Percentiles rank a stretch among this genome's conserved stretches.
Conservation (phyloP, 106 monocot species). For the Dendrobium catenatum region DNA sequence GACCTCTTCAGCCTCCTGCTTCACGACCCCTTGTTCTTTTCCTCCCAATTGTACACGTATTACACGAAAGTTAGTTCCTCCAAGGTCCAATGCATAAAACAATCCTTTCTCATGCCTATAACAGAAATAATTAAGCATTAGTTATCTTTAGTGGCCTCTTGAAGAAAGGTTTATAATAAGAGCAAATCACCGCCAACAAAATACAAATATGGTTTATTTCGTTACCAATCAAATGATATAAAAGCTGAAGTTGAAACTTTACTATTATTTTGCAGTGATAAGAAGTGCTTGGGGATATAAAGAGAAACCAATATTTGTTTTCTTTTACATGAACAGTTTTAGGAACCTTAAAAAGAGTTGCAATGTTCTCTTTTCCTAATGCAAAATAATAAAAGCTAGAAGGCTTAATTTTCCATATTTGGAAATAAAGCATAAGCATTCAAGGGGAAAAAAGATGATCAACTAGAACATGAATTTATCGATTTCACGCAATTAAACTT, state of each 20-base stretch:
- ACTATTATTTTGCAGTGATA: neutral
- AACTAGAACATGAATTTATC: neutral
- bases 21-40: conserved; percentile 15
- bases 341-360: neutral
- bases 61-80: conserved; percentile 26
- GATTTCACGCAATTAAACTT: neutral
- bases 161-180: neutral
- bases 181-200: neutral
- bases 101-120: conserved; percentile 26
- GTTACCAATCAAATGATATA: neutral
- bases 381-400: neutral
- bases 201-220: neutral
- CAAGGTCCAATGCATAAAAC: conserved; percentile 38
- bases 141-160: neutral
- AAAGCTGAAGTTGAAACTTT: neutral
- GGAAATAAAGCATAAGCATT: neutral
- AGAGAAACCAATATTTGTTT: neutral
- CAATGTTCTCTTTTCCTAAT: neutral
- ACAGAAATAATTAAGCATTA: conserved; percentile 1
- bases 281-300: neutral
- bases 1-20: conserved; percentile 24
- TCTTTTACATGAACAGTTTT: neutral
- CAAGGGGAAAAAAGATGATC: neutral
- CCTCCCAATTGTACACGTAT: conserved; percentile 29
- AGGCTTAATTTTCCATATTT: neutral